Evolutionary conservation across 2,329 filamentous ascomycete species (phyloP).

Genomic region (Aspergillus persii): DNA sequence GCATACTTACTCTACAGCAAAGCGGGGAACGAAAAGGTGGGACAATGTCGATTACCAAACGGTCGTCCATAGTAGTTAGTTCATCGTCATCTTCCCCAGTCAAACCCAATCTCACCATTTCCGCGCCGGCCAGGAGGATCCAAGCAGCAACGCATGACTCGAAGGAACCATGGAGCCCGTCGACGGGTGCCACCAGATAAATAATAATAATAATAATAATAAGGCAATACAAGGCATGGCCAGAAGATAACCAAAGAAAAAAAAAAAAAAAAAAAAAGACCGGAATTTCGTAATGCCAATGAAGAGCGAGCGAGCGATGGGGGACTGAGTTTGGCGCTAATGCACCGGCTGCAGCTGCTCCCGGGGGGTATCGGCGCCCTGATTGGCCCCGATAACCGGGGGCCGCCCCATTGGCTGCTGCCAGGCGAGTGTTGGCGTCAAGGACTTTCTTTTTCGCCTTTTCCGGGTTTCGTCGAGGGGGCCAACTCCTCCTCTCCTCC

Average conservation of each 20-base stretch:
- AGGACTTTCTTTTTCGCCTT: background rate
- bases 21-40: no score
- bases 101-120: background rate
- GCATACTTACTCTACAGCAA: no score
- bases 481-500: conserved; percentile 1
- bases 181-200: background rate
- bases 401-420: conserved; percentile 17
- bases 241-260: background rate
- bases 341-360: background rate
- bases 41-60: no score
- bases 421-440: conserved; percentile 17
- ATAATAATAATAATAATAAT: no score
- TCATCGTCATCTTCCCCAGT: background rate
- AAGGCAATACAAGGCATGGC: no score
- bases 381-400: background rate
- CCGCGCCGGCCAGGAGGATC: background rate
- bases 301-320: no score
- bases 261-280: background rate
- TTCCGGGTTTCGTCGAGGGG: background rate
- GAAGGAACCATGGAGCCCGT: conserved; percentile 6
- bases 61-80: no score
- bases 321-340: conserved; percentile 2
- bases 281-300: conserved; percentile 6
- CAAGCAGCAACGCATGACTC: conserved; percentile 11
- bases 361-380: background rate